A percentile compares a stretch with the other conserved stretches of the same genome.
These are phyloP conservation scores for Abortiporus biennis DNA, from an alignment of 1,284 basidiomycete genomes.

Conservation along the genomic window DNA sequence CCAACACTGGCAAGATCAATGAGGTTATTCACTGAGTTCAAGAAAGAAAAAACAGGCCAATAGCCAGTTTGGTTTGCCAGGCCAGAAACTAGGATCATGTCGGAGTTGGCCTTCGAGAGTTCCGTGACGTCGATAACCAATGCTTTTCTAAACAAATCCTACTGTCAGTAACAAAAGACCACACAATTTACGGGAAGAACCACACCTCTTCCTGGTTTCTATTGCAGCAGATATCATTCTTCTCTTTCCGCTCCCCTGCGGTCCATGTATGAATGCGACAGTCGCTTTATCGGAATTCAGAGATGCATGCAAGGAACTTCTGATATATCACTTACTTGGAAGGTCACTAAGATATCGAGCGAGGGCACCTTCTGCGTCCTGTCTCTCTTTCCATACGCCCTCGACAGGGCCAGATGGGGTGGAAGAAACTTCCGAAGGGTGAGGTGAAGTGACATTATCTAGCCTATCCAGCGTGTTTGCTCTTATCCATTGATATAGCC, in stretches of 20 bases:
- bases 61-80: conserved; percentile 86
- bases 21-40: conserved; percentile 80
- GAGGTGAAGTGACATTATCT: too few species aligned
- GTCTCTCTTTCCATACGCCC: conserved; percentile 89
- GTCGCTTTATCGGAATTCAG: conserved; percentile 36
- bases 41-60: conserved; percentile 86
- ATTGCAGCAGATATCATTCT: conserved; percentile 63
- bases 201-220: conserved; percentile 54
- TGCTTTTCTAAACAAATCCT: conserved; percentile 44
- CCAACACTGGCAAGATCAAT: conserved; percentile 93
- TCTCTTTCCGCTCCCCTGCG: conserved; percentile 87
- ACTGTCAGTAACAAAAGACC: background rate
- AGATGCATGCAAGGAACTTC: background rate
- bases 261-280: conserved; percentile 83
- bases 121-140: conserved; percentile 80
- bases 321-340: conserved; percentile 45
- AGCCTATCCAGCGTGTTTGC: conserved; percentile 49
- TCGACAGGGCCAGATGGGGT: conserved; percentile 8
- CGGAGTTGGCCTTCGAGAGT: conserved; percentile 70
- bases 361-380: conserved; percentile 68
- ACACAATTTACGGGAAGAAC: background rate
- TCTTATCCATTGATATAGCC: conserved; percentile 62
- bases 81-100: conserved; percentile 61
- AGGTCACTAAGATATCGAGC: conserved; percentile 68
- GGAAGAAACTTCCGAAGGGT: too few species aligned